These are phyloP conservation scores for Talaromyces albobiverticillius DNA, from an alignment of 2,329 filamentous ascomycete species.

Conservation along the genomic window DNA sequence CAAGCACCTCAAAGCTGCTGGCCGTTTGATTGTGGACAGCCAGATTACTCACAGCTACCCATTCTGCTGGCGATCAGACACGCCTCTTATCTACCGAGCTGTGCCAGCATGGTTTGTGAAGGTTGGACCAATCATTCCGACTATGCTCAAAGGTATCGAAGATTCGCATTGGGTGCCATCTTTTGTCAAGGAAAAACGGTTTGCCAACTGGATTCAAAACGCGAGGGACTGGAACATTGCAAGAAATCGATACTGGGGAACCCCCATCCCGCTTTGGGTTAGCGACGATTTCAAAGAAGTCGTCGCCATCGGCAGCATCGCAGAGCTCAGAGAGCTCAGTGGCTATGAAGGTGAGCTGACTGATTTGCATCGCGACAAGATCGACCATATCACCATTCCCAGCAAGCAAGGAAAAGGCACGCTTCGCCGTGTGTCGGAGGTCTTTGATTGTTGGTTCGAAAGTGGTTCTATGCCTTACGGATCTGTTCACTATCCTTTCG, in stretches of 20 bases:
- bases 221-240: slow-evolving; percentile 96
- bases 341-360: slow-evolving; percentile 80
- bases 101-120: slow-evolving; percentile 95
- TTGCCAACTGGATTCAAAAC: slow-evolving; percentile 86
- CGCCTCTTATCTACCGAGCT: slow-evolving; percentile 85
- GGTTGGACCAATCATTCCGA: slow-evolving; percentile 75
- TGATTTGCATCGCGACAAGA: slow-evolving; percentile 88
- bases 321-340: slow-evolving; percentile 79
- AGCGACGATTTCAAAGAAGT: slow-evolving; percentile 85
- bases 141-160: slow-evolving; percentile 89
- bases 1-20: slow-evolving; percentile 75
- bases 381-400: slow-evolving; percentile 91
- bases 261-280: slow-evolving; percentile 86
- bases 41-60: slow-evolving; percentile 90
- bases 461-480: slow-evolving; percentile 95
- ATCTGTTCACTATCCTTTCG: slow-evolving; percentile 87
- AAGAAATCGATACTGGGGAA: slow-evolving; percentile 93
- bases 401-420: slow-evolving; percentile 81
- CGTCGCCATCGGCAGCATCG: slow-evolving; percentile 79
- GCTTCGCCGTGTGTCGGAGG: slow-evolving; percentile 77
- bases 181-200: slow-evolving; percentile 87
- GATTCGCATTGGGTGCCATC: slow-evolving; percentile 87
- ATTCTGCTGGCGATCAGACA: slow-evolving; percentile 94
- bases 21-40: slow-evolving; percentile 77
- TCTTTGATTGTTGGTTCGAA: slow-evolving; percentile 97